Conservation (phyloP, 129 eudicot species). For the Deinandra increscens region DNA sequence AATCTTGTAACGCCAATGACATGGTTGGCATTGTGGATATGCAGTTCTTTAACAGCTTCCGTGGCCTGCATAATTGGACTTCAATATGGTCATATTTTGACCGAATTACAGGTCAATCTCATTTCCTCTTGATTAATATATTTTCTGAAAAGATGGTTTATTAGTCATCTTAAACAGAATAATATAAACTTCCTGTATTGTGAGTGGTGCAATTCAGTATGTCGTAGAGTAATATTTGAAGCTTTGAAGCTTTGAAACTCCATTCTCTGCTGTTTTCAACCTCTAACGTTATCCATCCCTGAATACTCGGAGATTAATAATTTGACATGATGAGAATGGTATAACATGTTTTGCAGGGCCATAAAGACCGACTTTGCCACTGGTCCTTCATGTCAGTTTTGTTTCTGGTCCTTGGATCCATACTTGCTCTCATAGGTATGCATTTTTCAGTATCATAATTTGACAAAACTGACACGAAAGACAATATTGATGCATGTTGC, state of each 20-base stretch:
- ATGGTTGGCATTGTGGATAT: slow-evolving; percentile 17
- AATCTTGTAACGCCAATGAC: slow-evolving; percentile 13
- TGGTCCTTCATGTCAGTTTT: slow-evolving; percentile 54
- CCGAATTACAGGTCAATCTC: slow-evolving; percentile 51
- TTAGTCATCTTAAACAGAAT: slow-evolving; percentile 1
- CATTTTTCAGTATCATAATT: background rate
- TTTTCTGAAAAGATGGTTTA: slow-evolving; percentile 7
- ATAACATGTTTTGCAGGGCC: slow-evolving; percentile 46
- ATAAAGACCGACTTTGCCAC: slow-evolving; percentile 57
- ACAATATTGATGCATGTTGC: background rate
- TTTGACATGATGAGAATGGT: background rate
- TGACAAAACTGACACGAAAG: background rate
- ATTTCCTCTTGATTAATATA: background rate
- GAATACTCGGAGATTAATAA: slow-evolving; percentile 2
- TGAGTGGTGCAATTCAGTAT: slow-evolving; percentile 2
- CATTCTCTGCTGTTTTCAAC: slow-evolving; percentile 7
- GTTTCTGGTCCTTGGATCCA: slow-evolving; percentile 48
- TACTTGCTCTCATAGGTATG: slow-evolving; percentile 60
- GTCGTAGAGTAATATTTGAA: slow-evolving; percentile 1
- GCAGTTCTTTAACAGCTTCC: slow-evolving; percentile 70
- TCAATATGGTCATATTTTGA: slow-evolving; percentile 68
- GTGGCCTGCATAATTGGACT: slow-evolving; percentile 71
- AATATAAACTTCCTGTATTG: background rate
- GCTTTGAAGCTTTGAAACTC: slow-evolving; percentile 5
- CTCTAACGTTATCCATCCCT: slow-evolving; percentile 15